Evolutionary conservation across 805 yeast genomes (phyloP), one percentile per base, ranked within the genome.

Genomic region (Tetrapisispora taiwanensis): DNA sequence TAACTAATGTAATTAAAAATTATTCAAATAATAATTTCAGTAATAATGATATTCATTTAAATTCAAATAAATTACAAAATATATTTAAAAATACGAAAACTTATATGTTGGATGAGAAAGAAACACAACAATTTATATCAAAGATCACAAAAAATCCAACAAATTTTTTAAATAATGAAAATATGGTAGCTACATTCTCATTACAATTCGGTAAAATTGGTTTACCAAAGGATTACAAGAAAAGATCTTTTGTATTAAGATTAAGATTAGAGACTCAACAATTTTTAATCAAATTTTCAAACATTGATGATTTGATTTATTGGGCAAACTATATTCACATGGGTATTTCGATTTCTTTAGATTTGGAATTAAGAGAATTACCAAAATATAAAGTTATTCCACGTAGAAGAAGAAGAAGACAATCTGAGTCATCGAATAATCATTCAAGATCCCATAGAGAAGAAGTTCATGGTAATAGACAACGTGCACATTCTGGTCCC

Each of bases 131-230:
- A 15, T 52, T 63, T 8, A 17, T 53, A 2, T 33, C 46, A 17
- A 46, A 40, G 32, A 47, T 63, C 7, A 45, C 44, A 24, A 36
- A 37, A 15, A 48, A 54, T 22, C 51, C 46, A 32, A 18, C 47
- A 2, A 52, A 56, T n/a, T 55, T 59, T 30, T 44, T 72, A 13
- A 53, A 62, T 15, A 52, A 62, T 18, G 48, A 51, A 3, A 70
- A 60, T 37, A 59, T 83, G 24, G 52, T 74, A 7, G 70, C 79
- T 48, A 75, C 88, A 0, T 88, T 78, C 62, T 80, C 95, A 1
- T 70, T 90, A 33, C 97, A 92, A 62, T 79, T 80, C 61, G 89
- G 90, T 13, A 78, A 73, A 53, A 65, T 84, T 36, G 98, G 98
- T 0, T 66, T 86, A 12, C 96, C 97, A 0, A 70, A 78, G 2